A percentile compares a stretch with the other conserved stretches of the same genome.
phyloP scores from a whole-genome alignment of 495 filamentous ascomycete genomes.

The Chaetomium cochliodes region DNA sequence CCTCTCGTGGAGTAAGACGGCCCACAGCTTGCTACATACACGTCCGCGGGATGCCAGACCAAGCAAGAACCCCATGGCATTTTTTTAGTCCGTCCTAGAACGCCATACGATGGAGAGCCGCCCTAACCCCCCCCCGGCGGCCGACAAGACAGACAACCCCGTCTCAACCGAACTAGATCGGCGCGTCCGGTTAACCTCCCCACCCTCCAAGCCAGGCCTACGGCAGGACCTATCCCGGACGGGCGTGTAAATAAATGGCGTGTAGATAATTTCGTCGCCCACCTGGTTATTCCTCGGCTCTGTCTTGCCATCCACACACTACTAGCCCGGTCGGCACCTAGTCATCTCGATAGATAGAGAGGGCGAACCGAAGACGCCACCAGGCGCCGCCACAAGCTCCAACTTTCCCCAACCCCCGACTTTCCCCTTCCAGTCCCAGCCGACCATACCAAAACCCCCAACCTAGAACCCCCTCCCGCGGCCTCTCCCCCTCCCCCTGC shows the following conservation, averaged over 20 bases:
- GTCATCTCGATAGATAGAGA: neutral
- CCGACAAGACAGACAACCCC: neutral
- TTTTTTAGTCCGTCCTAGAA: conserved; percentile 20
- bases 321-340: neutral
- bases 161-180: neutral
- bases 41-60: conserved; percentile 12
- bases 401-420: neutral
- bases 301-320: neutral
- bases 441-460: neutral
- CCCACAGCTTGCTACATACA: neutral
- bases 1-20: neutral
- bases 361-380: neutral
- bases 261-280: neutral
- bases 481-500: conserved; percentile 5
- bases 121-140: neutral
- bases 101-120: conserved; percentile 1
- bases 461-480: neutral
- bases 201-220: neutral
- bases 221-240: neutral
- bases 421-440: neutral
- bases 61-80: conserved; percentile 2
- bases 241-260: neutral
- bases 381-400: neutral
- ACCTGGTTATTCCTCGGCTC: neutral
- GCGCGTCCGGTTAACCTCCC: neutral